phyloP scores from a whole-genome alignment of 176 grass and related monocot genomes.

The Hsuehochloa calcarea region DNA sequence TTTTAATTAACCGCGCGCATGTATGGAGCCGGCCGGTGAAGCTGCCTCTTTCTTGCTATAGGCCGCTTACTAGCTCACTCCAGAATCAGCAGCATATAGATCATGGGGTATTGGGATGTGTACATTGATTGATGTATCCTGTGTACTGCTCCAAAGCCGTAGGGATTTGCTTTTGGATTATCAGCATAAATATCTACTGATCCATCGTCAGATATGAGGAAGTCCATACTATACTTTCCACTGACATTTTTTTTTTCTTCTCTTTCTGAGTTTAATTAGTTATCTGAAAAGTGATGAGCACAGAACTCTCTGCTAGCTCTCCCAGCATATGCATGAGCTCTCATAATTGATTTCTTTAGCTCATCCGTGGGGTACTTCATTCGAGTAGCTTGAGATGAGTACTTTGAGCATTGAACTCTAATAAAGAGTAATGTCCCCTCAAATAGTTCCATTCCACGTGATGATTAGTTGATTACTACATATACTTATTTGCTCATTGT shows the following conservation, averaged over 20 bases:
- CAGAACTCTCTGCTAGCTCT: background rate
- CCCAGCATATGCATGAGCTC: background rate
- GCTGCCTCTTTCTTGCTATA: background rate
- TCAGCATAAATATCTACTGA: conserved; percentile 3
- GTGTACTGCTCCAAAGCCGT: conserved; percentile 21
- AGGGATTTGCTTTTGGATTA: conserved; percentile 19
- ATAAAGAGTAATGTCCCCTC: background rate
- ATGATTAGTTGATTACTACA: conserved; percentile 34
- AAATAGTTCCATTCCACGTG: background rate
- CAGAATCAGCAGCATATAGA: background rate
- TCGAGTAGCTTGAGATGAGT: background rate
- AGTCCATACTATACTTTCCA: background rate
- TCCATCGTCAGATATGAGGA: background rate
- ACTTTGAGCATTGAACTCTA: conserved; percentile 2
- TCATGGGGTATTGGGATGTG: background rate
- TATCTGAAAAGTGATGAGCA: background rate
- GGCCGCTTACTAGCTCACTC: background rate
- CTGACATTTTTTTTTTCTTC: background rate
- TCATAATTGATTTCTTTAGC: conserved; percentile 1
- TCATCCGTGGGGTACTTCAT: conserved; percentile 10
- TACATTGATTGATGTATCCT: background rate
- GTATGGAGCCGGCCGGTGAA: background rate
- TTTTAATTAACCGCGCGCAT: conserved; percentile 36
- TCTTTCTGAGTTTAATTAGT: background rate
- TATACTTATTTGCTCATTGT: background rate